These are phyloP conservation scores for Xylariaceae sp. DNA, from an alignment of 2,329 filamentous ascomycete species.

Conservation along the genomic window DNA sequence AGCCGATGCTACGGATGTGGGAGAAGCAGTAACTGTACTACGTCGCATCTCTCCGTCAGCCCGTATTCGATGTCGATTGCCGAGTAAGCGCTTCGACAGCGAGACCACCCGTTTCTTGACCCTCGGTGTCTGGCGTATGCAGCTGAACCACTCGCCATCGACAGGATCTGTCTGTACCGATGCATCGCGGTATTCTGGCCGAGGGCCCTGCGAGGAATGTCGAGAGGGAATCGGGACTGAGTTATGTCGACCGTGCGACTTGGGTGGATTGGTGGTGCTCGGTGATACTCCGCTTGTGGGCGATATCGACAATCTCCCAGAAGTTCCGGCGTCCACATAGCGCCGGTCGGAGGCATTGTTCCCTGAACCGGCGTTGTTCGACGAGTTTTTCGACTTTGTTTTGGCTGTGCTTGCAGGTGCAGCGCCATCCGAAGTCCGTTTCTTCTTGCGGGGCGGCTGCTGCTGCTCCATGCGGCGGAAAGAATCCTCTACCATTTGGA, in stretches of 20 bases:
- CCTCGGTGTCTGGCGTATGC: conserved; percentile 26
- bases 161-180: conserved; percentile 49
- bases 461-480: conserved; percentile 57
- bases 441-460: conserved; percentile 53
- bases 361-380: conserved; percentile 9
- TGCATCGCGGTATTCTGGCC: conserved; percentile 41
- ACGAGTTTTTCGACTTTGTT: conserved; percentile 26
- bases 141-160: conserved; percentile 45
- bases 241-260: conserved; percentile 21
- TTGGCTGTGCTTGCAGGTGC: conserved; percentile 26
- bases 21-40: conserved; percentile 19
- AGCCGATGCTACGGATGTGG: conserved; percentile 21
- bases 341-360: conserved; percentile 31
- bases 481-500: conserved; percentile 57
- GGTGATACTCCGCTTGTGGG: conserved; percentile 37
- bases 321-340: conserved; percentile 47
- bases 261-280: conserved; percentile 20
- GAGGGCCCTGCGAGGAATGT: conserved; percentile 30
- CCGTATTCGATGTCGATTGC: conserved; percentile 37
- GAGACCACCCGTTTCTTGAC: conserved; percentile 44
- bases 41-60: conserved; percentile 32
- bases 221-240: conserved; percentile 27
- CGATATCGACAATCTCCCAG: conserved; percentile 46
- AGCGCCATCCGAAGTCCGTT: conserved; percentile 50
- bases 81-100: conserved; percentile 44